Conservation (phyloP, 2,329 filamentous ascomycete genomes). For the Trichoderma oligosporum region DNA sequence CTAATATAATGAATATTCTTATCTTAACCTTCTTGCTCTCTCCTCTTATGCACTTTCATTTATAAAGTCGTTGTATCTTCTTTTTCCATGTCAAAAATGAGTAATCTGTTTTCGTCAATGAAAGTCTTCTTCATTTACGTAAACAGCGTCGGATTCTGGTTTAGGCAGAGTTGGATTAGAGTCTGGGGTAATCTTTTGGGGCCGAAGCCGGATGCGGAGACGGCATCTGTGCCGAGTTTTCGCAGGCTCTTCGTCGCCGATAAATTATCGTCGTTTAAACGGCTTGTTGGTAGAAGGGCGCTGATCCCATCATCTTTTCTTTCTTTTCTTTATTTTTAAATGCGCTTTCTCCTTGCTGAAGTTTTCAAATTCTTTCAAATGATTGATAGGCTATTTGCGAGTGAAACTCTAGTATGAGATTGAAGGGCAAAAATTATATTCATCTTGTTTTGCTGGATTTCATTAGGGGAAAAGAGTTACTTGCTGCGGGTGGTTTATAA, state of each 20-base stretch:
- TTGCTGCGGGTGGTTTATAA: neutral
- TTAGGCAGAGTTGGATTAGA: neutral
- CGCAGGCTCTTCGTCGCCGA: constrained; percentile 3
- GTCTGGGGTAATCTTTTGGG: neutral
- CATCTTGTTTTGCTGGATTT: neutral
- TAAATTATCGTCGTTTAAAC: neutral
- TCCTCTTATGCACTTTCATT: too few relatives aligned
- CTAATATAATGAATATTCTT: constrained; percentile 12
- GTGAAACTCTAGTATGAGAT: neutral
- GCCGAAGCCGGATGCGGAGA: constrained; percentile 12
- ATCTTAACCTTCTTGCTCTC: neutral
- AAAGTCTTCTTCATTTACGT: neutral
- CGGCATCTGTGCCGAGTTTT: neutral
- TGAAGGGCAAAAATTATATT: neutral
- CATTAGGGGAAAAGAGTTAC: neutral
- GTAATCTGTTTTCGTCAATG: neutral
- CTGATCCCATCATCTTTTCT: neutral
- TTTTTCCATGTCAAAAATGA: too few relatives aligned
- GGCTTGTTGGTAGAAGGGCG: neutral
- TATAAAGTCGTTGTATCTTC: too few relatives aligned
- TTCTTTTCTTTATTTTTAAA: neutral
- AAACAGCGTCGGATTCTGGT: neutral
- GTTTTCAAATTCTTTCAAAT: neutral
- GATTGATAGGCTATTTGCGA: neutral
- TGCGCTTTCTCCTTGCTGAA: neutral